phyloP scores from a whole-genome alignment of 73 alveolate species.

The Breviolum minutum region DNA sequence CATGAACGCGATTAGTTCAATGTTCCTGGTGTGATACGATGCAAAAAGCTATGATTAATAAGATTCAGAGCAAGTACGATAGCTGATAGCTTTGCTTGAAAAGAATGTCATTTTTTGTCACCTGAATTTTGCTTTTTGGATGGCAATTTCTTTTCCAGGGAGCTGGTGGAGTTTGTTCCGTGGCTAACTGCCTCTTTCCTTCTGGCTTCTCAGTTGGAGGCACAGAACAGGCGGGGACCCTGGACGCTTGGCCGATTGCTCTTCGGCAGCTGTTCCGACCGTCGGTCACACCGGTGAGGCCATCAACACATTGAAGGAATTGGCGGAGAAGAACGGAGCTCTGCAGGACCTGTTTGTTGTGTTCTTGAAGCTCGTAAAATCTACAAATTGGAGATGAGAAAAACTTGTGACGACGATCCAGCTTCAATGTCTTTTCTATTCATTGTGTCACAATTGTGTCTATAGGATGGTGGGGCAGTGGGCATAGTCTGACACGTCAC shows the following conservation, averaged over 20 bases:
- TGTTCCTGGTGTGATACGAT: not conserved
- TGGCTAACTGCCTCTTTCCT: constrained; percentile 93
- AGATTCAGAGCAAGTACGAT: too few relatives aligned
- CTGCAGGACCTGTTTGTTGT: not conserved
- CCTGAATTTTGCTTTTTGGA: too few relatives aligned
- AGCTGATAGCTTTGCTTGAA: too few relatives aligned
- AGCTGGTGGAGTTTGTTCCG: constrained; percentile 80
- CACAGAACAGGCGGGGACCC: constrained; percentile 57
- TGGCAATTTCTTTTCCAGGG: not conserved
- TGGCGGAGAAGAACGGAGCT: constrained; percentile 89
- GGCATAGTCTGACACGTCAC: not conserved
- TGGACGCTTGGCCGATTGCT: not conserved
- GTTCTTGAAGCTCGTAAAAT: not conserved
- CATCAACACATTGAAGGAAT: constrained; percentile 74
- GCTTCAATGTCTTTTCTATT: too few relatives aligned
- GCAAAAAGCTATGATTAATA: not conserved
- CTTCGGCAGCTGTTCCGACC: not conserved
- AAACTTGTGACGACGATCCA: too few relatives aligned
- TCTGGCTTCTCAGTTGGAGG: constrained; percentile 83
- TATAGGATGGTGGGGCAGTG: not conserved
- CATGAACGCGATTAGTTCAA: not conserved
- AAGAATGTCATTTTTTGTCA: too few relatives aligned
- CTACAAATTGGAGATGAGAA: too few relatives aligned
- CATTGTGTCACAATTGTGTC: not conserved
- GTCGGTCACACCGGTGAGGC: not conserved